Evolutionary conservation across 2,329 filamentous ascomycete genomes (phyloP).

Genomic region (Neoscytalidium dimidiatum): DNA sequence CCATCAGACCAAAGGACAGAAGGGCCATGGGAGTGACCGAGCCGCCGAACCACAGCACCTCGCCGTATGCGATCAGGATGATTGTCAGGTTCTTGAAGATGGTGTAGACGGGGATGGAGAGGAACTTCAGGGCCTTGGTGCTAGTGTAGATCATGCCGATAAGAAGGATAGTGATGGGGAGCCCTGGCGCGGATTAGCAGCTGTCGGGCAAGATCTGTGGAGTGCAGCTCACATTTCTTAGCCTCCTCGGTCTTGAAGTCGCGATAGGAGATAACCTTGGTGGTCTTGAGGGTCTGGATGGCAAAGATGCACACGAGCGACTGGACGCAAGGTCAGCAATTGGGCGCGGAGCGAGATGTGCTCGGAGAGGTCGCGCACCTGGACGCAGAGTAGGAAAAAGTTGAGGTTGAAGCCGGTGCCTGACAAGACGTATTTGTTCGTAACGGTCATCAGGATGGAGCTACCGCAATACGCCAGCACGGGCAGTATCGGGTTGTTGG

Average conservation of each 20-base stretch:
- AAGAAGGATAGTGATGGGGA: conserved; percentile 90
- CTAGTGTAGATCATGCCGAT: conserved; percentile 99
- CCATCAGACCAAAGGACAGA: conserved; percentile 95
- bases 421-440: conserved; percentile 97
- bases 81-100: conserved; percentile 99
- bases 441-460: conserved; percentile 99
- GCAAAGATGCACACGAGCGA: conserved; percentile 84
- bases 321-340: conserved; percentile 50
- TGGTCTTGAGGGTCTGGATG: conserved; percentile 79
- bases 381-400: conserved; percentile 89
- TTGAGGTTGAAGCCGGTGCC: conserved; percentile 92
- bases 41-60: conserved; percentile 97
- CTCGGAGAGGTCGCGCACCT: conserved; percentile 63
- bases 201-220: neutral
- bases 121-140: conserved; percentile 91
- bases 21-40: conserved; percentile 84
- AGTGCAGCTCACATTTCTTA: conserved; percentile 73
- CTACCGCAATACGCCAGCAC: conserved; percentile 90
- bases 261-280: conserved; percentile 78
- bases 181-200: conserved; percentile 63
- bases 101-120: conserved; percentile 97
- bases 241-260: conserved; percentile 88
- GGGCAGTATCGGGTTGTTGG: conserved; percentile 77
- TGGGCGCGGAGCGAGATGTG: neutral
- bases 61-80: conserved; percentile 96